phyloP scores from a whole-genome alignment of 2,329 filamentous ascomycete species.

The Trichoderma koningii region DNA sequence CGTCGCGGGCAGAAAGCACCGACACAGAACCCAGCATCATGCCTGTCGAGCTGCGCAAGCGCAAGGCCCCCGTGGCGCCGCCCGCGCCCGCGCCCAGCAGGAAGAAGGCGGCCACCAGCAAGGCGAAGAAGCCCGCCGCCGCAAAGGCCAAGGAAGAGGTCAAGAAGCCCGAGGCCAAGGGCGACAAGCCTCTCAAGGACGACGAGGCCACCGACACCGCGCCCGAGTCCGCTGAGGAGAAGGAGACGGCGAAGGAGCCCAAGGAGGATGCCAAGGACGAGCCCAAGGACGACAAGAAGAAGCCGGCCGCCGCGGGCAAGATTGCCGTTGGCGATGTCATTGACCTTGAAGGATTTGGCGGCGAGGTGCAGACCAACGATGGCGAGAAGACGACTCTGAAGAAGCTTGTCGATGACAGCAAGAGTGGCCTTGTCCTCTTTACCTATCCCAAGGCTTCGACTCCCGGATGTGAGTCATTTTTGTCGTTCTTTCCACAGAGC shows the following conservation, averaged over 20 bases:
- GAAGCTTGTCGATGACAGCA: conserved; percentile 78
- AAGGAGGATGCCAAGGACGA: conserved; percentile 43
- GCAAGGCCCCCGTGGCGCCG: conserved; percentile 56
- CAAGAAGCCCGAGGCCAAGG: conserved; percentile 26
- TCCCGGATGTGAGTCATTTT: conserved; percentile 73
- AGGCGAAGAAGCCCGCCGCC: conserved; percentile 34
- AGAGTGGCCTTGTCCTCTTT: conserved; percentile 85
- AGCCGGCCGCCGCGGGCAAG: conserved; percentile 42
- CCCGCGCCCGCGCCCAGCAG: conserved; percentile 48
- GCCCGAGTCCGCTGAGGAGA: conserved; percentile 21
- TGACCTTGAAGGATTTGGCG: conserved; percentile 61
- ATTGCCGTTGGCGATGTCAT: conserved; percentile 58
- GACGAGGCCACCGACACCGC: conserved; percentile 24
- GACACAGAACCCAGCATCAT: conserved; percentile 42
- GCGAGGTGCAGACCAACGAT: conserved; percentile 82
- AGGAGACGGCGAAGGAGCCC: conserved; percentile 28
- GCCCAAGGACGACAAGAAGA: conserved; percentile 42
- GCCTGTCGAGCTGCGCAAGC: conserved; percentile 62
- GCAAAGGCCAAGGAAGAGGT: conserved; percentile 28
- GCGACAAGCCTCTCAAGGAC: conserved; percentile 24
- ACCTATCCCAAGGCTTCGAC: conserved; percentile 96
- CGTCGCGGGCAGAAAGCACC: background rate
- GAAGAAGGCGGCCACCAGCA: conserved; percentile 46
- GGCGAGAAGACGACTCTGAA: conserved; percentile 78
- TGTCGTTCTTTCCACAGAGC: background rate